phyloP scores from a whole-genome alignment of 2,329 filamentous ascomycete genomes.

The Botrytis cinerea region DNA sequence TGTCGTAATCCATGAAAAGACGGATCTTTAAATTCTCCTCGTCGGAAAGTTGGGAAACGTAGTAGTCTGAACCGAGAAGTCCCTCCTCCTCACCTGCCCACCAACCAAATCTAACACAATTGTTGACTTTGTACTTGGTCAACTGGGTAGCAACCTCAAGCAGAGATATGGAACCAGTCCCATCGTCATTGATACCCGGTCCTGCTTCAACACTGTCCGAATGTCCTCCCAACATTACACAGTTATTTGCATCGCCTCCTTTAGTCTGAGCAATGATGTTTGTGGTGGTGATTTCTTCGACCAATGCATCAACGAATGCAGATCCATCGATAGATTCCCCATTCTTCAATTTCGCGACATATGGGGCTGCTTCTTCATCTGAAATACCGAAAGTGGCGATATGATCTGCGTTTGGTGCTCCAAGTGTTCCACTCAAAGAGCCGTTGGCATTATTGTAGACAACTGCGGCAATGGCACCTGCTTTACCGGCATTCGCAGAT shows the following conservation, averaged over 20 bases:
- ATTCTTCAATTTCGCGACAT: conserved; percentile 55
- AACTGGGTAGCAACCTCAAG: conserved; percentile 64
- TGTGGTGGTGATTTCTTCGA: conserved; percentile 45
- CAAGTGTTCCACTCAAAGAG: conserved; percentile 67
- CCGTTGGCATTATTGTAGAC: conserved; percentile 61
- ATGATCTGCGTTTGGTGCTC: conserved; percentile 58
- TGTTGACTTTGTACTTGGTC: conserved; percentile 58
- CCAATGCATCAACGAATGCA: conserved; percentile 60
- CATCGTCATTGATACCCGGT: conserved; percentile 51
- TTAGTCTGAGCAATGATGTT: conserved; percentile 66
- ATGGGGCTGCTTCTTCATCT: conserved; percentile 57
- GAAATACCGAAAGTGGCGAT: conserved; percentile 70
- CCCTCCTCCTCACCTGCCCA: conserved; percentile 69
- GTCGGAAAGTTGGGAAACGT: conserved; percentile 54
- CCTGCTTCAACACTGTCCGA: conserved; percentile 63
- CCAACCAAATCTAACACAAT: conserved; percentile 68
- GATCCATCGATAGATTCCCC: conserved; percentile 55
- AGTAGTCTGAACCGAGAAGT: conserved; percentile 63
- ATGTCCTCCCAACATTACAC: conserved; percentile 66
- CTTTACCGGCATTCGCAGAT: conserved; percentile 65
- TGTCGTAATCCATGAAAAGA: conserved; percentile 70
- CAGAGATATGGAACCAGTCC: conserved; percentile 49
- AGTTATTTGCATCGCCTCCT: conserved; percentile 61
- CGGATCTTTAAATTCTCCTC: conserved; percentile 65
- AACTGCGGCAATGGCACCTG: conserved; percentile 70